Base-by-base conservation (phyloP, 2,329 filamentous ascomycete genomes). In the Ophiostoma triangulosporum region DNA sequence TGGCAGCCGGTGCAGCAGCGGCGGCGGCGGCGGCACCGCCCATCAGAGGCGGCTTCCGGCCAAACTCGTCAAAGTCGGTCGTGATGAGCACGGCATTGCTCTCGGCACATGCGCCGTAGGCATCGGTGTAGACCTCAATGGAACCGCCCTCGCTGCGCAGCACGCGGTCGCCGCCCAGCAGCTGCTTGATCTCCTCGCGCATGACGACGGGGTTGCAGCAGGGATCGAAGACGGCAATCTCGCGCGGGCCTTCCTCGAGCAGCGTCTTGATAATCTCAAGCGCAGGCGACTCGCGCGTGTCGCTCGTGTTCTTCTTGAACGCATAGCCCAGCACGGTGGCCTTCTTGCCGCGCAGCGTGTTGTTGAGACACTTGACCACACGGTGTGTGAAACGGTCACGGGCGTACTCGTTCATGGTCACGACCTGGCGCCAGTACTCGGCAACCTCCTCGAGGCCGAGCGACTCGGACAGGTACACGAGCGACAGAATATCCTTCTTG, bases 261-360 rank as follows among this genome's bases (percentile, higher is more conserved):
- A 89, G 70, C 12, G 74, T 74, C 58, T 76, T 77, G 65, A 88
- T 78, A 58, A 87, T 78, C 59, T 82, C 80, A 22, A 86, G 73
- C 0, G 83, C 81, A 0, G 83, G 78, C 43, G 78, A 81, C 64
- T 88, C 85, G 35, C 86, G 76, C 5, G 83, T 86, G 63, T 90
- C 86, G 22, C 77, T 79, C 0, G 86, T 90, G 65, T 88, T 78
- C 68, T 86, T 85, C 73, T 91, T 90, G 70, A 87, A 90, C 8
- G 85, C 82, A 60, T 83, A 89, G 4, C 86, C 86, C 6, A 90
- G 73, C 2, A 90, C 71, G 3, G 82, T 75, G 14, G 89, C 70
- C 68, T 86, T 88, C 71, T 88, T 88, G 56, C 77, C 76, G 3
- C 73, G 72, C 6, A 88, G 70, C 9, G 81, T 86, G 63, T 83